Conservation (phyloP, 2,329 filamentous ascomycete genomes). For the Ilyonectria mors-panacis region DNA sequence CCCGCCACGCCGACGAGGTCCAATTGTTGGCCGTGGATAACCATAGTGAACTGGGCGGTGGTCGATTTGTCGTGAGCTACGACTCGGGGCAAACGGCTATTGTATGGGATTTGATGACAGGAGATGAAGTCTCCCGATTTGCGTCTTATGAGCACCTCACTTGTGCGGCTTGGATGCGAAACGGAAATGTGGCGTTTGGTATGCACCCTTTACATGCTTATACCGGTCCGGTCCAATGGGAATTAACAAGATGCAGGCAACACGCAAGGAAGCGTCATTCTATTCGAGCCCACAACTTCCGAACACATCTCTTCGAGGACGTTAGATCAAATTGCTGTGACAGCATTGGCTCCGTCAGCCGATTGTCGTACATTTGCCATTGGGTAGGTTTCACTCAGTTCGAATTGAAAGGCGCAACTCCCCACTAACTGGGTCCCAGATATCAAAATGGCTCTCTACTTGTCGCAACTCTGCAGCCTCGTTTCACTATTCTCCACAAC, state of each 20-base stretch:
- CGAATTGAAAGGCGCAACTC: not conserved
- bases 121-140: conserved; percentile 92
- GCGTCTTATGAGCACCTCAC: conserved; percentile 89
- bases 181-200: conserved; percentile 98
- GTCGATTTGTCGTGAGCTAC: conserved; percentile 91
- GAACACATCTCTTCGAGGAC: conserved; percentile 94
- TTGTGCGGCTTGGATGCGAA: conserved; percentile 94
- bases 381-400: conserved; percentile 71
- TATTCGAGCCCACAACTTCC: conserved; percentile 93
- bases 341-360: conserved; percentile 88
- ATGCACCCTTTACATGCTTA: conserved; percentile 52
- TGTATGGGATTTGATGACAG: conserved; percentile 96
- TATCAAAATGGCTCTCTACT: conserved; percentile 96
- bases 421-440: conserved; percentile 61
- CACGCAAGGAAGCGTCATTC: conserved; percentile 89
- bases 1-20: conserved; percentile 86
- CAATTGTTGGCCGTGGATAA: conserved; percentile 91
- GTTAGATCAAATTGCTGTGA: conserved; percentile 92
- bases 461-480: conserved; percentile 89
- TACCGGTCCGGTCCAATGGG: not conserved
- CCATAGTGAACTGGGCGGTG: conserved; percentile 87
- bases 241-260: conserved; percentile 74
- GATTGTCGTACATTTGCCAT: conserved; percentile 97
- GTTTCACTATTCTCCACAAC: conserved; percentile 95
- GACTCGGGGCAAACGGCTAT: conserved; percentile 93